Percentiles rank a stretch among this genome's conserved stretches.
Conservation (phyloP, 768 basidiomycete genomes). For the Neoboletus subvelutipes region DNA sequence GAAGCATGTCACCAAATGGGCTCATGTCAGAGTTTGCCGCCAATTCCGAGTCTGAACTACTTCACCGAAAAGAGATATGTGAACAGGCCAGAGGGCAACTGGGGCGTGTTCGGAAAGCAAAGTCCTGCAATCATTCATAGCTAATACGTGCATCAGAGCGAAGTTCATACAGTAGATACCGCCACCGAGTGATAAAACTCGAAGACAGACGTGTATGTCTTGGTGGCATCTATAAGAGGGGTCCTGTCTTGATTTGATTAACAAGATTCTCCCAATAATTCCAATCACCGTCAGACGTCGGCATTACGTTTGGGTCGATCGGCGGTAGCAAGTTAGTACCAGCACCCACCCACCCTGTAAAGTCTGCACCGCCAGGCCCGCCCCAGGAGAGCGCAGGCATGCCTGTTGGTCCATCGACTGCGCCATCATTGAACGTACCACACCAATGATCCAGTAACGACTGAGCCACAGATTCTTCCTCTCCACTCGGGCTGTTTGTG, state of each 20-base stretch:
- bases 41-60: too few relatives aligned
- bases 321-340: conserved; percentile 37
- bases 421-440: conserved; percentile 70
- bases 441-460: conserved; percentile 83
- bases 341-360: conserved; percentile 56
- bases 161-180: conserved; percentile 6
- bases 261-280: conserved; percentile 81
- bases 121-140: conserved; percentile 2
- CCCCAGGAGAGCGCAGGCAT: conserved; percentile 57
- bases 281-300: conserved; percentile 67
- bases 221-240: conserved; percentile 27
- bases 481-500: conserved; percentile 67
- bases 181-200: conserved; percentile 1
- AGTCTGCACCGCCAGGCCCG: conserved; percentile 54
- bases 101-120: background rate
- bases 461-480: conserved; percentile 76
- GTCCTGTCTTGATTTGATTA: conserved; percentile 46
- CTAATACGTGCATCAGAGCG: conserved; percentile 12
- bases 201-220: conserved; percentile 5
- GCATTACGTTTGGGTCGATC: conserved; percentile 45
- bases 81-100: background rate
- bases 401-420: conserved; percentile 49
- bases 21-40: background rate
- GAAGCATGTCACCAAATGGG: background rate
- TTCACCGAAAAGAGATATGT: background rate